Conservation (phyloP, 1,284 basidiomycete genomes). For the Farysia itapuensis region DNA sequence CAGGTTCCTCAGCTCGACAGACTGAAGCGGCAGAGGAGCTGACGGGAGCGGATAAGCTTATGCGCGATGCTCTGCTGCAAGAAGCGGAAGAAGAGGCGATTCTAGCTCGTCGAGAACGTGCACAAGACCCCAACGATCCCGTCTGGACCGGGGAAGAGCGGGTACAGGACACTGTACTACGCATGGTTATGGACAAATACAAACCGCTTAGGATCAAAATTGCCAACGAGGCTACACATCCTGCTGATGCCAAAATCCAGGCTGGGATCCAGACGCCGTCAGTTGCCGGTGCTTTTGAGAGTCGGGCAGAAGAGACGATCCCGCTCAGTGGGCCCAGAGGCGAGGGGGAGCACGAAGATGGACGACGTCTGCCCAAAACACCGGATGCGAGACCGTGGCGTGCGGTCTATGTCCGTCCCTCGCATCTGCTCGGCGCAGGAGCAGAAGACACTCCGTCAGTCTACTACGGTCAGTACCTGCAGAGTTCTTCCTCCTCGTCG, state of each 20-base stretch:
- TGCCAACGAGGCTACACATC: neutral
- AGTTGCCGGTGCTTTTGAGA: neutral
- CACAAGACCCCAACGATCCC: slow-evolving; percentile 28
- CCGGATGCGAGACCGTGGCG: slow-evolving; percentile 46
- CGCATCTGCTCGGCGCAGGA: slow-evolving; percentile 11
- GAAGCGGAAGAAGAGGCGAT: slow-evolving; percentile 11
- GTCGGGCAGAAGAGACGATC: neutral
- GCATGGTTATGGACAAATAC: slow-evolving; percentile 57
- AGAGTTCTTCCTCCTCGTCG: neutral
- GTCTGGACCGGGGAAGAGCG: slow-evolving; percentile 52
- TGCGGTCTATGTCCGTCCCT: slow-evolving; percentile 47
- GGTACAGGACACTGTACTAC: slow-evolving; percentile 44
- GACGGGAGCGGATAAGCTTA: slow-evolving; percentile 18
- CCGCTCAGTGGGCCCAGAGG: neutral
- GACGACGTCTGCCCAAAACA: slow-evolving; percentile 38
- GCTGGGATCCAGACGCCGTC: slow-evolving; percentile 20
- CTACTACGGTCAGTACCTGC: slow-evolving; percentile 42
- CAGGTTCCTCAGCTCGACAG: neutral
- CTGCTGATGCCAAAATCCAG: slow-evolving; percentile 39
- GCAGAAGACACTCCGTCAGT: slow-evolving; percentile 21
- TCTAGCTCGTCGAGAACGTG: neutral
- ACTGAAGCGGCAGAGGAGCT: slow-evolving; percentile 1
- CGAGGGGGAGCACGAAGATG: slow-evolving; percentile 17
- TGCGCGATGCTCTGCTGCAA: slow-evolving; percentile 8
- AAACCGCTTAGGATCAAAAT: slow-evolving; percentile 38